Percentiles rank a stretch among this genome's conserved stretches.
Conservation (phyloP, 169 alveolate genomes). For the Cryptosporidium tyzzeri region DNA sequence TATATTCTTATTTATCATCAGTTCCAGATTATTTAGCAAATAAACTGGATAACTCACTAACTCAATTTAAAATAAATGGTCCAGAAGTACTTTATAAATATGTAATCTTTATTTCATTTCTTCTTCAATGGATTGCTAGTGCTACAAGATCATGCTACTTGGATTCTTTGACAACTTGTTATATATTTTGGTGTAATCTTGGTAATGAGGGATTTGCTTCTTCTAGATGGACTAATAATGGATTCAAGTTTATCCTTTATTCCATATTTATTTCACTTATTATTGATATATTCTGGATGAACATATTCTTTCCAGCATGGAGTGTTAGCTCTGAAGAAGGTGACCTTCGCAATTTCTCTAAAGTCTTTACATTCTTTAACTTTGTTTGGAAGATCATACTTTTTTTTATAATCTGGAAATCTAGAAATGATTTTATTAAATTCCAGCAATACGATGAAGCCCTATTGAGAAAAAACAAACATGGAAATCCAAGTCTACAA, state of each 20-base stretch:
- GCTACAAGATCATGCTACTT: slow-evolving; percentile 64
- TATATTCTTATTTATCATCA: slow-evolving; percentile 25
- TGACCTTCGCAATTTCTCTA: slow-evolving; percentile 63
- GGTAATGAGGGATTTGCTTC: slow-evolving; percentile 51
- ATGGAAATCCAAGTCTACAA: slow-evolving; percentile 20
- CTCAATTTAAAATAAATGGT: slow-evolving; percentile 43
- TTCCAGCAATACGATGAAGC: slow-evolving; percentile 56
- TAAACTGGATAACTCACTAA: slow-evolving; percentile 24
- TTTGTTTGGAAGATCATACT: slow-evolving; percentile 59
- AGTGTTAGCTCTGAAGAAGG: slow-evolving; percentile 64
- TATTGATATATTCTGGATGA: slow-evolving; percentile 63
- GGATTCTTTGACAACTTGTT: slow-evolving; percentile 49
- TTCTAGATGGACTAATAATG: slow-evolving; percentile 52
- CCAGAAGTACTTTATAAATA: slow-evolving; percentile 48
- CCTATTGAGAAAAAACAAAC: slow-evolving; percentile 30
- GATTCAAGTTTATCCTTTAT: slow-evolving; percentile 35
- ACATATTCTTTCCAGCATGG: slow-evolving; percentile 71
- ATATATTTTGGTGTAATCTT: slow-evolving; percentile 72
- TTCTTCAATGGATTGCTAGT: slow-evolving; percentile 72
- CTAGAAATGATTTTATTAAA: slow-evolving; percentile 51
- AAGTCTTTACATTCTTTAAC: slow-evolving; percentile 66
- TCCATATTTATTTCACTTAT: slow-evolving; percentile 26
- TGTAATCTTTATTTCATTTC: slow-evolving; percentile 56
- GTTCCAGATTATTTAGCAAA: slow-evolving; percentile 56
- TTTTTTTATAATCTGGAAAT: slow-evolving; percentile 66